Evolutionary conservation across 176 grass and related monocot genomes (phyloP).

Genomic region (Carex myosuroides): DNA sequence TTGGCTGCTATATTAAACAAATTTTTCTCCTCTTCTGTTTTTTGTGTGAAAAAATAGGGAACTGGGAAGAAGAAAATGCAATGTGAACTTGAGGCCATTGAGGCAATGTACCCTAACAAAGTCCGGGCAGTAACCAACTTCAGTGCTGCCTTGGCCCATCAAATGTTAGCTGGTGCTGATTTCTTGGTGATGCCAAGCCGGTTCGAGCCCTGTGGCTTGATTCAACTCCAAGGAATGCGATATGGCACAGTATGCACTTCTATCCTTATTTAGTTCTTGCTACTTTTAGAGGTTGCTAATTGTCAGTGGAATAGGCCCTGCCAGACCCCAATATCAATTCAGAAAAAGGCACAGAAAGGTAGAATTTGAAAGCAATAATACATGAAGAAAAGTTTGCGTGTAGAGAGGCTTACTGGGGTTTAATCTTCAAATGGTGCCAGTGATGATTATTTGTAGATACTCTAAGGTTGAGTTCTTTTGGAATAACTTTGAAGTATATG

Average conservation of each 20-base stretch:
- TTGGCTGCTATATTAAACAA: neutral
- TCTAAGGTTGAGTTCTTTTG: neutral
- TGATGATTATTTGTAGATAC: neutral
- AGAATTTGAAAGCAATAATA: neutral
- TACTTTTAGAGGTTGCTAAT: neutral
- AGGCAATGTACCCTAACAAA: slow-evolving; percentile 58
- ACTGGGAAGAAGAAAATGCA: slow-evolving; percentile 90
- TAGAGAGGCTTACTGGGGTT: neutral
- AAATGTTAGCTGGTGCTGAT: slow-evolving; percentile 89
- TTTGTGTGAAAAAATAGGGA: slow-evolving; percentile 36
- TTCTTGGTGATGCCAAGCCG: slow-evolving; percentile 62
- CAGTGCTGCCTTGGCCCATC: slow-evolving; percentile 68
- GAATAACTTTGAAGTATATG: neutral
- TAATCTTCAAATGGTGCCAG: neutral
- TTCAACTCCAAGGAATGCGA: slow-evolving; percentile 91
- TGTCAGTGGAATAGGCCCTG: neutral
- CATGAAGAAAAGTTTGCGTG: neutral
- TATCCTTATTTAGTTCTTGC: neutral
- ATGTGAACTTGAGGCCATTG: slow-evolving; percentile 32
- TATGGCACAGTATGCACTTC: slow-evolving; percentile 57
- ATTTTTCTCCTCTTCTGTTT: neutral
- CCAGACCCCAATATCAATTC: neutral
- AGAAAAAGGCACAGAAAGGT: neutral
- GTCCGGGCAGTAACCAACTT: slow-evolving; percentile 74
- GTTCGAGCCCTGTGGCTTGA: slow-evolving; percentile 93